Evolutionary conservation across 495 filamentous ascomycete species (phyloP).

Genomic region (Astrocystis sublimbata): DNA sequence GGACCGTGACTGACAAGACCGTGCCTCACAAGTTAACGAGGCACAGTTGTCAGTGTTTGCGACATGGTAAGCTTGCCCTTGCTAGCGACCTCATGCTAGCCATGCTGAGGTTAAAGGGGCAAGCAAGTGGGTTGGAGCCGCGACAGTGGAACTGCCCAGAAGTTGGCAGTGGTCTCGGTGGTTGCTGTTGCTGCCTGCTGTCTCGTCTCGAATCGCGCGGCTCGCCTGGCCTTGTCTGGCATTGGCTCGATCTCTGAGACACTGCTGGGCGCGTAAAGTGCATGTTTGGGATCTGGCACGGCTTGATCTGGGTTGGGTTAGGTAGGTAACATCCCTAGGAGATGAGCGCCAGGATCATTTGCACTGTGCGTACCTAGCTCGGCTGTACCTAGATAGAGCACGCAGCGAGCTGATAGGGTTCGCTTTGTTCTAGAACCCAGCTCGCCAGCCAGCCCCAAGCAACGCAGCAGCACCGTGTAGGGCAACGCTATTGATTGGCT

Average conservation of each 20-base stretch:
- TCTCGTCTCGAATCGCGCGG: conserved; percentile 5
- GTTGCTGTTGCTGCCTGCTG: conserved; percentile 1
- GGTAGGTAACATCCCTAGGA: no score
- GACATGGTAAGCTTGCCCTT: background rate
- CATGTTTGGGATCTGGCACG: background rate
- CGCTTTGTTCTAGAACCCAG: conserved; percentile 7
- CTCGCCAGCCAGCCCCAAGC: no score
- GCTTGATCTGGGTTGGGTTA: no score
- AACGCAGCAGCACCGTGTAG: no score
- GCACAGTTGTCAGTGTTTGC: conserved; percentile 3
- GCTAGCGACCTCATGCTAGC: no score
- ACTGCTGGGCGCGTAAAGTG: background rate
- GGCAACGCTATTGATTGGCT: conserved; percentile 1
- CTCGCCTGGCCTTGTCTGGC: no score
- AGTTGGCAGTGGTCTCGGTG: no score
- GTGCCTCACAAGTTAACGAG: background rate
- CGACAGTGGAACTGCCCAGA: conserved; percentile 2
- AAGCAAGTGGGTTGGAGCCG: conserved; percentile 7
- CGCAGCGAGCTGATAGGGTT: no score
- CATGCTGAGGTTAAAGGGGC: no score
- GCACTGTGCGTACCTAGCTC: no score
- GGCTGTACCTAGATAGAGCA: no score
- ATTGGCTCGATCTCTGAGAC: background rate
- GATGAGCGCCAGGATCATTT: background rate
- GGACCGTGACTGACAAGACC: no score